Evolutionary conservation across 805 yeast species (phyloP).

Genomic region (Wickerhamiella azymoides): DNA sequence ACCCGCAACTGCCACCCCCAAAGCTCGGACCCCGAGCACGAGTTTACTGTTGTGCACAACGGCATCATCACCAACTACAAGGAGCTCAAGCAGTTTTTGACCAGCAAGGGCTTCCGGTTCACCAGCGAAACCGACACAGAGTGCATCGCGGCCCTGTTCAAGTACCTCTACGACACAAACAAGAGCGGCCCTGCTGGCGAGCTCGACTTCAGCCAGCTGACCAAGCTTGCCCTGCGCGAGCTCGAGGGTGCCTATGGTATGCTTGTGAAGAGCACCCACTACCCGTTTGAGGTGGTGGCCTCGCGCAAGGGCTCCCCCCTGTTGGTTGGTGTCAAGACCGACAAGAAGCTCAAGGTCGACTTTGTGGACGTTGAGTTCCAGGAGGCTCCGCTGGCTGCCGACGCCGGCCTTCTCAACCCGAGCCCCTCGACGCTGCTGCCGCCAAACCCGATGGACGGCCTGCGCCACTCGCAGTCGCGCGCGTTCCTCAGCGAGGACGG

Average conservation of each 20-base stretch:
- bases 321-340: constrained; percentile 89
- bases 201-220: constrained; percentile 78
- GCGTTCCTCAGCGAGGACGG: constrained; percentile 94
- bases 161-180: constrained; percentile 67
- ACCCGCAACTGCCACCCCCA: constrained; percentile 90
- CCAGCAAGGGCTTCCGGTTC: constrained; percentile 65
- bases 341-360: constrained; percentile 88
- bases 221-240: constrained; percentile 83
- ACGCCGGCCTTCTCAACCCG: constrained; percentile 11
- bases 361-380: constrained; percentile 97
- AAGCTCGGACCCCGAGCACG: constrained; percentile 67
- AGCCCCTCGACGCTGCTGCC: constrained; percentile 20
- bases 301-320: constrained; percentile 97
- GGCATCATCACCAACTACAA: constrained; percentile 96
- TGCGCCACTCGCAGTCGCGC: constrained; percentile 87
- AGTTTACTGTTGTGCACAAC: constrained; percentile 88
- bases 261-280: constrained; percentile 79
- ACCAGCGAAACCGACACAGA: constrained; percentile 96
- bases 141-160: constrained; percentile 89
- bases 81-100: constrained; percentile 72
- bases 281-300: constrained; percentile 91
- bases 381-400: constrained; percentile 30
- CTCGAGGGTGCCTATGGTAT: constrained; percentile 97
- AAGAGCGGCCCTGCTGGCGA: constrained; percentile 29
- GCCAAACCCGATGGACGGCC: constrained; percentile 47